A percentile compares a stretch with the other conserved stretches of the same genome.
phyloP scores from a whole-genome alignment of 2,329 filamentous ascomycete species.

The Talaromyces sp. region DNA sequence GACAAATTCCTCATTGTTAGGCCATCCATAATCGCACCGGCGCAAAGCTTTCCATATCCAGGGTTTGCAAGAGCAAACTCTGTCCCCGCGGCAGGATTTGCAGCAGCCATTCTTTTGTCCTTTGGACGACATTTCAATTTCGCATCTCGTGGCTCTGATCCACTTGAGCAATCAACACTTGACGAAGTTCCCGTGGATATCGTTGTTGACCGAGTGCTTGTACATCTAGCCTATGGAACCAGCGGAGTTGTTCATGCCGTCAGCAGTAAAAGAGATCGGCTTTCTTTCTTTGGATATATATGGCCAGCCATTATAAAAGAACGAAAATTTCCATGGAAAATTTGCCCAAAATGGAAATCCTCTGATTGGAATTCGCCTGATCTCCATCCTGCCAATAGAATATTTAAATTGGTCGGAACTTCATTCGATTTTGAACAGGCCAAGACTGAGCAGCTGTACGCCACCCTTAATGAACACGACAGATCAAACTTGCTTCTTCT shows the following conservation, averaged over 20 bases:
- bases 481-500: not conserved
- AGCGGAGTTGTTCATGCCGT: not conserved
- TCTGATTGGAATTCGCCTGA: not conserved
- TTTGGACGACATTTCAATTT: not conserved
- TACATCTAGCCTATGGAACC: not conserved
- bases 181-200: not conserved
- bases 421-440: not conserved
- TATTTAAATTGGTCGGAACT: not conserved
- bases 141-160: not conserved
- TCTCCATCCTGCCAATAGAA: not conserved
- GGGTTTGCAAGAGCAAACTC: not conserved
- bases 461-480: not conserved
- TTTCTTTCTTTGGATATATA: not conserved
- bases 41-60: not conserved
- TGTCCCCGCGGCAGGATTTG: not conserved
- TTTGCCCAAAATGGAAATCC: not conserved
- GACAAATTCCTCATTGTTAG: not conserved
- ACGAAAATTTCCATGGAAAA: not conserved
- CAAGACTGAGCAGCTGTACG: not conserved
- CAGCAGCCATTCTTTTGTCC: not conserved
- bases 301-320: not conserved
- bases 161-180: not conserved
- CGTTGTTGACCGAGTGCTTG: not conserved
- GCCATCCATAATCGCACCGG: not conserved
- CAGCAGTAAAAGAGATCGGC: not conserved